A percentile compares a stretch with the other conserved stretches of the same genome.
Conservation (phyloP, 192 early-diverging fungal genomes). For the Chytriomyces confervae region DNA sequence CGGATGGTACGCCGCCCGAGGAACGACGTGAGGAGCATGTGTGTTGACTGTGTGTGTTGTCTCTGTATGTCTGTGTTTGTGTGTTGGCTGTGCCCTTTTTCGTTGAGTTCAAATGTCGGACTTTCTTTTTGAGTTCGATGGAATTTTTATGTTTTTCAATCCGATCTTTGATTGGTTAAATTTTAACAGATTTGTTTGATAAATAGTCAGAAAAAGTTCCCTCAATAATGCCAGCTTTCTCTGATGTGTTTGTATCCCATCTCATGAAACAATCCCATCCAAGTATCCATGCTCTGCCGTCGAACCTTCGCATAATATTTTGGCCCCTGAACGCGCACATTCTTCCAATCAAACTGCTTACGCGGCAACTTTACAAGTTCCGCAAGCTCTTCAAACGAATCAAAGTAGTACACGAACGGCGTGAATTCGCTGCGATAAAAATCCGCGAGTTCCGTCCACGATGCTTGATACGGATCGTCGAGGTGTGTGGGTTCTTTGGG, state of each 20-base stretch:
- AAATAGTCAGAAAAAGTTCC: no score
- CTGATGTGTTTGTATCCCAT: slow-evolving; percentile 1
- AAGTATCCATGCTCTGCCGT: slow-evolving; percentile 7
- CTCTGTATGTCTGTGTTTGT: no score
- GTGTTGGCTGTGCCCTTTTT: no score
- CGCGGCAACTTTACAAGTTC: slow-evolving; percentile 4
- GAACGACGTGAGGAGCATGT: background rate
- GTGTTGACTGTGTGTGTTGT: background rate
- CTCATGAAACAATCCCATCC: slow-evolving; percentile 12
- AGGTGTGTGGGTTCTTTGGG: background rate
- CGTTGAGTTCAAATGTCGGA: no score
- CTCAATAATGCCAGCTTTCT: background rate
- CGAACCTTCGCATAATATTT: slow-evolving; percentile 17
- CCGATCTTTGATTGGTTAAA: no score
- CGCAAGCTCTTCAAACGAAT: slow-evolving; percentile 28
- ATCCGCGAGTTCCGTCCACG: slow-evolving; percentile 19
- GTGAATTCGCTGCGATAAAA: slow-evolving; percentile 28
- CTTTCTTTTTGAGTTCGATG: no score
- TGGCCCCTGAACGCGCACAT: slow-evolving; percentile 14
- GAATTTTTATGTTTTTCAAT: no score
- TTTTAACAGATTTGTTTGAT: no score
- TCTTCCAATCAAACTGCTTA: slow-evolving; percentile 24
- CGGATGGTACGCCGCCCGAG: background rate
- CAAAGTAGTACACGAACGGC: slow-evolving; percentile 31
- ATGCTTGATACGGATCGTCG: slow-evolving; percentile 3